phyloP scores from a whole-genome alignment of 2,329 filamentous ascomycete genomes.

The Alternaria incomplexa region DNA sequence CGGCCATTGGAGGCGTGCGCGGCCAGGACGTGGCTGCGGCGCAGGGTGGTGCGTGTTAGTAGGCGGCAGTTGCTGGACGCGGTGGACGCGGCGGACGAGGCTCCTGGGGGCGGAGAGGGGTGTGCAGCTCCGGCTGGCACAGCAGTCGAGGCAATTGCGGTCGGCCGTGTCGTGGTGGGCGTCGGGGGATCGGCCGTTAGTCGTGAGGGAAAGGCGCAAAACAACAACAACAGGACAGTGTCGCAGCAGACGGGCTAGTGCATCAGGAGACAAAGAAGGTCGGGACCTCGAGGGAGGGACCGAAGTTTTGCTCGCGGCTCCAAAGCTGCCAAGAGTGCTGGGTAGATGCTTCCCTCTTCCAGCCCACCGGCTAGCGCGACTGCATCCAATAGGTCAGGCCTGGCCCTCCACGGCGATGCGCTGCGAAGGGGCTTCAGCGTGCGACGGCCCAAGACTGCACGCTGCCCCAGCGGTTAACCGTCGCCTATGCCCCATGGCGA shows the following conservation, averaged over 20 bases:
- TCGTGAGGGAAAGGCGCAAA: slow-evolving; percentile 10
- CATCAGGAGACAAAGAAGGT: slow-evolving; percentile 13
- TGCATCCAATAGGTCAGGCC: slow-evolving; percentile 13
- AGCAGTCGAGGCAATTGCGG: background rate
- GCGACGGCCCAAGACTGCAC: slow-evolving; percentile 1
- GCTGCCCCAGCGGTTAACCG: slow-evolving; percentile 6
- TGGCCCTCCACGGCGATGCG: slow-evolving; percentile 17
- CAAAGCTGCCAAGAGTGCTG: slow-evolving; percentile 20
- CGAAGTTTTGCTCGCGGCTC: slow-evolving; percentile 24
- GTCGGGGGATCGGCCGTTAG: slow-evolving; percentile 12
- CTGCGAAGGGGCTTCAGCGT: slow-evolving; percentile 6
- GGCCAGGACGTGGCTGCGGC: slow-evolving; percentile 11
- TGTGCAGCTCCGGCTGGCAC: slow-evolving; percentile 14
- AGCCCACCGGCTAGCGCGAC: slow-evolving; percentile 19
- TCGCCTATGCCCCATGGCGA: background rate
- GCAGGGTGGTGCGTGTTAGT: slow-evolving; percentile 3
- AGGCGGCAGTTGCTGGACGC: slow-evolving; percentile 5
- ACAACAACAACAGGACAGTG: slow-evolving; percentile 6
- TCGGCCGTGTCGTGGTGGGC: background rate
- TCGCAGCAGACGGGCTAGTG: slow-evolving; percentile 6
- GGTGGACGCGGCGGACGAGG: background rate
- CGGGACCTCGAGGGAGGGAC: slow-evolving; percentile 11
- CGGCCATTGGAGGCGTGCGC: slow-evolving; percentile 33
- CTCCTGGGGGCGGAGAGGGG: slow-evolving; percentile 5
- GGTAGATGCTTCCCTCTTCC: slow-evolving; percentile 12